Evolutionary conservation across 2,329 filamentous ascomycete species (phyloP).

Genomic region (Talaromyces sp.): DNA sequence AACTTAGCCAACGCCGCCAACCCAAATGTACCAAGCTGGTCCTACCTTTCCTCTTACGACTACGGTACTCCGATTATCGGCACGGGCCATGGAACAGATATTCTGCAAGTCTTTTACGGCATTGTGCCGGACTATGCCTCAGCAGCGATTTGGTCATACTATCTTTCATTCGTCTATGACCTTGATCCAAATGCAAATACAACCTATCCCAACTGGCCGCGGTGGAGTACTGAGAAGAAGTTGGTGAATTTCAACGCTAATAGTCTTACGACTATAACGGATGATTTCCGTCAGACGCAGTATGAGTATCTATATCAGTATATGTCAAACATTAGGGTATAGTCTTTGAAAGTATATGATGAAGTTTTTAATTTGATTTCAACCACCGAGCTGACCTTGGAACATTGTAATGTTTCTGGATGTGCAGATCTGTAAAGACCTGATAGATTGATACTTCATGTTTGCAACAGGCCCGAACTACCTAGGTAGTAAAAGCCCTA

Average conservation of each 20-base stretch:
- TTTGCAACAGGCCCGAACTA: not conserved
- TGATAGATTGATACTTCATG: no score
- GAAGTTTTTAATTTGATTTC: not conserved
- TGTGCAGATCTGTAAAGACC: no score
- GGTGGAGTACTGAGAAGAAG: constrained; percentile 52
- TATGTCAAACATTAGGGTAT: constrained; percentile 1
- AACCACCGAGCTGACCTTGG: not conserved
- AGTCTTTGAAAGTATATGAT: not conserved
- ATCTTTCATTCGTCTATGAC: constrained; percentile 69
- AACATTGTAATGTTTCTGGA: not conserved
- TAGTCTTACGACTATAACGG: constrained; percentile 40
- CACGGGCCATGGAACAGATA: constrained; percentile 71
- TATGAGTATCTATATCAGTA: constrained; percentile 41
- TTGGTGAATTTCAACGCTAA: constrained; percentile 52
- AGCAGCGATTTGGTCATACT: constrained; percentile 63
- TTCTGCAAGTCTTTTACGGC: constrained; percentile 63
- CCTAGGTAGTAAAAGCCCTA: not conserved
- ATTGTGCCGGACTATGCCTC: constrained; percentile 54
- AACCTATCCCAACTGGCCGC: constrained; percentile 52
- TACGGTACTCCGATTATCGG: constrained; percentile 70
- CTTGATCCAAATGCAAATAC: constrained; percentile 64
- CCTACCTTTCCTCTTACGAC: constrained; percentile 71
- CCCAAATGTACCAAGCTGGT: constrained; percentile 66
- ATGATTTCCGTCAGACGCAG: constrained; percentile 51
- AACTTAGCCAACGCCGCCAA: constrained; percentile 46